Evolutionary conservation across 306 rosid species (phyloP).

Genomic region (Alnus glutinosa): DNA sequence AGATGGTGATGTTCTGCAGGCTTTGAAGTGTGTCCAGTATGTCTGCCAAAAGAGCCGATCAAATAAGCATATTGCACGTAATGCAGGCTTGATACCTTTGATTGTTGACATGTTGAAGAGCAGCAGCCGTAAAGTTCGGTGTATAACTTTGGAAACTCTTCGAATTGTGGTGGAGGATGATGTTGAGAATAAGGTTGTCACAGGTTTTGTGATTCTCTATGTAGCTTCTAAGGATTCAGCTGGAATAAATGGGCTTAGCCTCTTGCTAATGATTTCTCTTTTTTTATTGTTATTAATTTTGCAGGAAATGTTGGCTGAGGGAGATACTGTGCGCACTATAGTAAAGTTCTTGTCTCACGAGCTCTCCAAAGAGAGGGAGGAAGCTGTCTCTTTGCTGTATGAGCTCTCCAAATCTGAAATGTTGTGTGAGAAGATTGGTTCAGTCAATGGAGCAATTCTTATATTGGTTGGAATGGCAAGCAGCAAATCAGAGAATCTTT

Average conservation of each 20-base stretch:
- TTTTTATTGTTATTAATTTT: slow-evolving; percentile 17
- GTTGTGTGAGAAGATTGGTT: slow-evolving; percentile 89
- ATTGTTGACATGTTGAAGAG: slow-evolving; percentile 85
- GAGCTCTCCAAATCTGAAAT: slow-evolving; percentile 88
- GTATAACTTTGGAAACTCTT: slow-evolving; percentile 84
- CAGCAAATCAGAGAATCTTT: slow-evolving; percentile 83
- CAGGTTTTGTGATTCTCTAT: slow-evolving; percentile 34
- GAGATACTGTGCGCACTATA: slow-evolving; percentile 82
- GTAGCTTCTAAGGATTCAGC: slow-evolving; percentile 11
- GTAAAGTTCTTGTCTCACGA: slow-evolving; percentile 83
- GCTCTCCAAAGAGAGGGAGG: slow-evolving; percentile 87
- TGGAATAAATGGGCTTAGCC: slow-evolving; percentile 22
- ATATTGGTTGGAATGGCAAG: slow-evolving; percentile 95
- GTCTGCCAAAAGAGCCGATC: slow-evolving; percentile 72
- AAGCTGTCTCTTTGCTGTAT: slow-evolving; percentile 86
- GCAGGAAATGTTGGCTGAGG: slow-evolving; percentile 84
- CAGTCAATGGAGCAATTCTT: slow-evolving; percentile 90
- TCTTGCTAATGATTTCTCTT: slow-evolving; percentile 38
- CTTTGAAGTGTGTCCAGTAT: slow-evolving; percentile 65
- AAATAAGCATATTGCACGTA: slow-evolving; percentile 63
- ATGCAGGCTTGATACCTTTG: slow-evolving; percentile 83
- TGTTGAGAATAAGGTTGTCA: slow-evolving; percentile 79
- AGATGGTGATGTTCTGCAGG: slow-evolving; percentile 68
- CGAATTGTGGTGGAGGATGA: slow-evolving; percentile 77
- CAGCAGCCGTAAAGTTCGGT: slow-evolving; percentile 74